These are phyloP conservation scores for Boletus huronensis DNA, from an alignment of 768 basidiomycete species.

Conservation along the genomic window DNA sequence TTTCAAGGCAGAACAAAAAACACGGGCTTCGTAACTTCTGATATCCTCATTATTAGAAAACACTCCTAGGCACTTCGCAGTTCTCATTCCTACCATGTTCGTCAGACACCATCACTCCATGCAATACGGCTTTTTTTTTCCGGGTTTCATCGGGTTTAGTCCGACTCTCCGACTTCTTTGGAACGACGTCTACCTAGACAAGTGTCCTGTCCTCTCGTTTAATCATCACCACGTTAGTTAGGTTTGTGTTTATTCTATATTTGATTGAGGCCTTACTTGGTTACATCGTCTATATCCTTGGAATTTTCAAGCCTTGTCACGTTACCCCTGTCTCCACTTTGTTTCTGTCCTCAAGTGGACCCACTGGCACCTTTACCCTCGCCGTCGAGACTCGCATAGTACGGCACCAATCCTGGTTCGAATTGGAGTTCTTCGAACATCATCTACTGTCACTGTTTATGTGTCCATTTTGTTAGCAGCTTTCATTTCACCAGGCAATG, in stretches of 20 bases:
- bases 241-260: conserved; percentile 25
- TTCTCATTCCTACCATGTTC: conserved; percentile 2
- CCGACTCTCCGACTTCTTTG: conserved; percentile 5
- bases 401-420: background rate
- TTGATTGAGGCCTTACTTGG: conserved; percentile 14
- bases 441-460: background rate
- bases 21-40: conserved; percentile 9
- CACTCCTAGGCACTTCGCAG: background rate
- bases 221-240: conserved; percentile 19
- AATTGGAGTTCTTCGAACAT: background rate
- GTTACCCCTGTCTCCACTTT: conserved; percentile 3
- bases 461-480: background rate
- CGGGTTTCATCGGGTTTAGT: background rate
- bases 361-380: background rate
- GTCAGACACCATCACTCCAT: conserved; percentile 1
- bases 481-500: background rate
- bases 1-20: conserved; percentile 11
- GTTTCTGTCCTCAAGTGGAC: background rate
- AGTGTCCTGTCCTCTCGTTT: conserved; percentile 32
- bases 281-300: conserved; percentile 13
- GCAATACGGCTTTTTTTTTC: conserved; percentile 1
- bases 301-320: background rate
- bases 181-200: conserved; percentile 24
- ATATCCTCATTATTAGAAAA: background rate
- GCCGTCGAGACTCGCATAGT: background rate